These are phyloP conservation scores for Solanum piurae DNA, from an alignment of 257 asterid genomes.

Conservation along the genomic window DNA sequence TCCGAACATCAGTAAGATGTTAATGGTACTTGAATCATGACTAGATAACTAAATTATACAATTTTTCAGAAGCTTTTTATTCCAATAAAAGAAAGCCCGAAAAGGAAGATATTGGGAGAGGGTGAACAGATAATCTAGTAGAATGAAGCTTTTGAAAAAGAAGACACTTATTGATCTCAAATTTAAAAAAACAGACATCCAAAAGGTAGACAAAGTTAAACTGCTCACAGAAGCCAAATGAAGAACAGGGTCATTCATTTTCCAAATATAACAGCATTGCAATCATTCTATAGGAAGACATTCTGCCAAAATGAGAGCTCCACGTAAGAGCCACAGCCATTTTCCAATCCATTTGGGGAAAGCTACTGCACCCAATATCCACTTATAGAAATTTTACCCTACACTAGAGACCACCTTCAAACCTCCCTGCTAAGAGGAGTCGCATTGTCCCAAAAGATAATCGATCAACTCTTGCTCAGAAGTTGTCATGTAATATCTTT, in stretches of 20 bases:
- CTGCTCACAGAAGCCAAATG: neutral
- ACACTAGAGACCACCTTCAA: neutral
- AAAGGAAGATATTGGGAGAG: neutral
- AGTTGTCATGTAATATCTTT: neutral
- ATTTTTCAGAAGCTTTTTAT: neutral
- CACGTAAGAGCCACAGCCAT: neutral
- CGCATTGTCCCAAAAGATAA: neutral
- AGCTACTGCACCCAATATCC: neutral
- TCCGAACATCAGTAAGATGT: neutral
- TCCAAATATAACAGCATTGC: neutral
- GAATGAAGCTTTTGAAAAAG: neutral
- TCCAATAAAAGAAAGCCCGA: neutral
- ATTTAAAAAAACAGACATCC: neutral
- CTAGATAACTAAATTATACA: neutral
- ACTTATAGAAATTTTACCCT: neutral
- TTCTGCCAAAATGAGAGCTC: neutral
- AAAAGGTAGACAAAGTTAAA: neutral
- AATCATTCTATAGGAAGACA: neutral
- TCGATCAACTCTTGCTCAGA: neutral
- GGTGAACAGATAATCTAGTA: neutral
- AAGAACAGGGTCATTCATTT: neutral
- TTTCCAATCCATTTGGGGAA: neutral
- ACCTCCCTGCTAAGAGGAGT: neutral
- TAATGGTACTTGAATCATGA: neutral
- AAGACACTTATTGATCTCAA: neutral